phyloP scores from a whole-genome alignment of 2,329 filamentous ascomycete genomes.

The Setomelanomma holmii region DNA sequence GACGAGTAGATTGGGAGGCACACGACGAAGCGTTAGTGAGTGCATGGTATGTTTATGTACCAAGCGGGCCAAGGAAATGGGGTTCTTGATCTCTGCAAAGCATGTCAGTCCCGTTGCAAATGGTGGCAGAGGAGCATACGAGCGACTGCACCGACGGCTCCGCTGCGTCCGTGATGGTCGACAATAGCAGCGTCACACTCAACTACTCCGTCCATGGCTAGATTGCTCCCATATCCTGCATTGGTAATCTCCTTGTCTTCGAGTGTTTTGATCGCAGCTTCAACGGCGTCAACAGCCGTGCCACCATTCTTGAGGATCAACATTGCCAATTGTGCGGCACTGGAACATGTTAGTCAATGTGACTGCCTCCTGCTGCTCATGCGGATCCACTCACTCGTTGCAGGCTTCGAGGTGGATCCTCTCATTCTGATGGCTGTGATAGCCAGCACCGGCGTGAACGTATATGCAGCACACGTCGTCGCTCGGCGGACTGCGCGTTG shows the following conservation, averaged over 20 bases:
- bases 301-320: slow-evolving; percentile 78
- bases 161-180: slow-evolving; percentile 88
- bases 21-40: slow-evolving; percentile 81
- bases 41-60: slow-evolving; percentile 80
- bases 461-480: slow-evolving; percentile 78
- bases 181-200: slow-evolving; percentile 96
- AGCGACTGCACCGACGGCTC: slow-evolving; percentile 88
- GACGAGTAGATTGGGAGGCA: slow-evolving; percentile 91
- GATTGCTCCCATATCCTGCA: slow-evolving; percentile 92
- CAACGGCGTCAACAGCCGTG: slow-evolving; percentile 85
- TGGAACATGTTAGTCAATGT: slow-evolving; percentile 47
- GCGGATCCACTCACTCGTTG: slow-evolving; percentile 72
- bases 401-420: slow-evolving; percentile 83
- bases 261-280: slow-evolving; percentile 83
- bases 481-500: slow-evolving; percentile 45
- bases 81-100: slow-evolving; percentile 84
- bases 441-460: slow-evolving; percentile 94
- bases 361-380: no score
- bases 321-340: slow-evolving; percentile 86
- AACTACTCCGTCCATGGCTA: slow-evolving; percentile 87
- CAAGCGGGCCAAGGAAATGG: slow-evolving; percentile 83
- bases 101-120: slow-evolving; percentile 19
- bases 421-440: slow-evolving; percentile 88
- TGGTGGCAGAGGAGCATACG: slow-evolving; percentile 65
- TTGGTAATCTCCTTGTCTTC: slow-evolving; percentile 98